Conservation (phyloP, 2,329 filamentous ascomycete genomes). For the Phoma sp. region DNA sequence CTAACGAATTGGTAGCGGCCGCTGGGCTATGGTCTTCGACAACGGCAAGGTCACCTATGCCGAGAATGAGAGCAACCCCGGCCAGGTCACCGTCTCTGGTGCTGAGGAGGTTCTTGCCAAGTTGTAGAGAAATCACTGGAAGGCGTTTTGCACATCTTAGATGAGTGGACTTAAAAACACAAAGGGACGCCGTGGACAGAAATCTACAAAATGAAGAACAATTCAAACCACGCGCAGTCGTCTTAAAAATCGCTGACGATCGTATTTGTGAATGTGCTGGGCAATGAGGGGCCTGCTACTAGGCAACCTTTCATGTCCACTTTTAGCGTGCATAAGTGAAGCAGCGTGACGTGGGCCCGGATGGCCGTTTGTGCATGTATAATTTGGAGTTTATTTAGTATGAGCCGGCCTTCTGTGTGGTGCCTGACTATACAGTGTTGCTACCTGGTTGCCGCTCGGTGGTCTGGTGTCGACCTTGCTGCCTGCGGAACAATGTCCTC, state of each 20-base stretch:
- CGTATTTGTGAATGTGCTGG: too few relatives aligned
- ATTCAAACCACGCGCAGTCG: too few relatives aligned
- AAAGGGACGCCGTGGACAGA: not conserved
- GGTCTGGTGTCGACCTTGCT: not conserved
- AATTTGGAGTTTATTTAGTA: not conserved
- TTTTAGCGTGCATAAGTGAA: too few relatives aligned
- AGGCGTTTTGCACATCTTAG: not conserved
- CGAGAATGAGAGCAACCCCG: slow-evolving; percentile 69
- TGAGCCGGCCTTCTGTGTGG: not conserved
- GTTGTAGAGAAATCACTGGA: slow-evolving; percentile 42
- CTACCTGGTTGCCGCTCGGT: not conserved
- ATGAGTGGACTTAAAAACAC: not conserved
- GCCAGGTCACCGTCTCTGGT: slow-evolving; percentile 57
- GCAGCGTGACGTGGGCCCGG: not conserved
- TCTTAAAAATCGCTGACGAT: too few relatives aligned
- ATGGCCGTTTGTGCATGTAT: not conserved
- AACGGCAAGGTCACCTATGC: slow-evolving; percentile 84
- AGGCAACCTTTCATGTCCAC: too few relatives aligned
- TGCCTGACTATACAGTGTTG: not conserved
- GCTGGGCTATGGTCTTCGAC: slow-evolving; percentile 80
- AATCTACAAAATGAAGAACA: not conserved
- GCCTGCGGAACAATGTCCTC: not conserved
- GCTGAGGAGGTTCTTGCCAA: slow-evolving; percentile 59
- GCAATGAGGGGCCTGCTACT: too few relatives aligned
- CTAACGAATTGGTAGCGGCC: slow-evolving; percentile 51